Conservation (phyloP, 202 grass and related monocot genomes). For the Dendrocalamus latiflorus region DNA sequence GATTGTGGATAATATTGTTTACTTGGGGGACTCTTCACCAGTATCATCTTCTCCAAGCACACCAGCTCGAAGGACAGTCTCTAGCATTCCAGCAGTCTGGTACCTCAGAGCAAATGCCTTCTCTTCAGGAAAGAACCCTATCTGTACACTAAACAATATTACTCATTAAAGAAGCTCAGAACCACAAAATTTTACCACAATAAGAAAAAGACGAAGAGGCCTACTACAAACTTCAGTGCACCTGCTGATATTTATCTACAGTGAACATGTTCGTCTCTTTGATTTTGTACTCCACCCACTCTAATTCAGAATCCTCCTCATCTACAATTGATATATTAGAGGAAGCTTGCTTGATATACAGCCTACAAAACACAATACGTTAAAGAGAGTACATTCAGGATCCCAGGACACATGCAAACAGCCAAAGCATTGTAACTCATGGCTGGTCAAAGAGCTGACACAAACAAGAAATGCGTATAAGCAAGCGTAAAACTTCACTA, state of each 20-base stretch:
- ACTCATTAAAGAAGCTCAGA: slow-evolving; percentile 13
- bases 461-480: background rate
- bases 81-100: slow-evolving; percentile 88
- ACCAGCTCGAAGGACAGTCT: slow-evolving; percentile 72
- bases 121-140: slow-evolving; percentile 81
- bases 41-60: slow-evolving; percentile 88
- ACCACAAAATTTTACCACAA: background rate
- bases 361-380: slow-evolving; percentile 35
- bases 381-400: background rate
- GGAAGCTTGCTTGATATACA: slow-evolving; percentile 82
- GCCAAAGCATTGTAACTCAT: no score
- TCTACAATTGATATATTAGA: slow-evolving; percentile 58
- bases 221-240: slow-evolving; percentile 26
- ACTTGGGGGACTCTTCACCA: slow-evolving; percentile 81
- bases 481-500: background rate
- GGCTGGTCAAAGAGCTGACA: background rate
- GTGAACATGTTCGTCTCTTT: slow-evolving; percentile 96
- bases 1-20: background rate
- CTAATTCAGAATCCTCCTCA: slow-evolving; percentile 66
- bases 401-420: background rate
- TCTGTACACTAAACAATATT: slow-evolving; percentile 49
- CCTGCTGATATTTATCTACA: slow-evolving; percentile 98
- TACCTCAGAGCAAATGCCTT: slow-evolving; percentile 87
- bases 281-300: slow-evolving; percentile 97
- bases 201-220: background rate